These are phyloP conservation scores for Plasmodium adleri DNA, from an alignment of 169 alveolate genomes.

Conservation along the genomic window DNA sequence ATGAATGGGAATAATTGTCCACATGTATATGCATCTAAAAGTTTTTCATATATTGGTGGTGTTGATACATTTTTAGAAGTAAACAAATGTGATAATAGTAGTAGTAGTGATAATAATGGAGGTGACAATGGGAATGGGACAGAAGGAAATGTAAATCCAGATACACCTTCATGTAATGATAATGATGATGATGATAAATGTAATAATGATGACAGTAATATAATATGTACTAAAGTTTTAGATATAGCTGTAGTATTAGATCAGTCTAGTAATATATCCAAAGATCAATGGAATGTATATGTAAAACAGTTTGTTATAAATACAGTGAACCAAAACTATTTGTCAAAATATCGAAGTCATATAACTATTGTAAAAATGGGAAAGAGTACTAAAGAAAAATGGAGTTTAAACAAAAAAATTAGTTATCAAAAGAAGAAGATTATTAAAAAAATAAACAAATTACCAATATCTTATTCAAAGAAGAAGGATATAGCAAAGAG, in stretches of 20 bases:
- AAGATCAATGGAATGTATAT: conserved; percentile 51
- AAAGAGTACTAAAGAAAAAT: conserved; percentile 18
- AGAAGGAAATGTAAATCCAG: background rate
- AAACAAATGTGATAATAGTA: conserved; percentile 7
- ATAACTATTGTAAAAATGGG: conserved; percentile 53
- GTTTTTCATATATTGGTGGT: conserved; percentile 17
- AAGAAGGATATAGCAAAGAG: conserved; percentile 35
- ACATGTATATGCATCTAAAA: conserved; percentile 20
- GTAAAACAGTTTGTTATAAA: conserved; percentile 32
- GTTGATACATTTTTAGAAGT: conserved; percentile 16
- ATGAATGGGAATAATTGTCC: conserved; percentile 24
- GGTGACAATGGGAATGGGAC: background rate
- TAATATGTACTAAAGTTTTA: conserved; percentile 47
- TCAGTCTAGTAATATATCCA: conserved; percentile 52
- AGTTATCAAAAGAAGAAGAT: conserved; percentile 50
- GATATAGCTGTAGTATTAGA: conserved; percentile 66
- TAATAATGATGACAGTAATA: conserved; percentile 17
- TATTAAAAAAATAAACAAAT: conserved; percentile 24
- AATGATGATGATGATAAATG: conserved; percentile 61
- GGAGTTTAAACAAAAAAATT: conserved; percentile 30
- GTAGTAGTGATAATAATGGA: background rate
- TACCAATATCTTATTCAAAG: conserved; percentile 14
- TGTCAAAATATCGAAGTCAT: conserved; percentile 55
- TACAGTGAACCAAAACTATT: conserved; percentile 50
- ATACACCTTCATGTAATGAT: conserved; percentile 27